phyloP scores from a whole-genome alignment of 176 grass and related monocot species.

The Zea mays region Zm-B73-REFERENCE-NAM-5.0 NC_050103.1:14991501-14992000 shows the following conservation, averaged over 20 bases:
- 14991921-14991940: neutral
- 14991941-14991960: neutral
- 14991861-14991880: neutral
- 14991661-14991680: neutral
- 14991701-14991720: neutral
- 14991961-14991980: neutral
- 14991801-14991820: conserved; percentile 30
- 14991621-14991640: conserved; percentile 15
- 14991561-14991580: neutral
- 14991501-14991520: neutral
- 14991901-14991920: neutral
- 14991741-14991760: neutral
- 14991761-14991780: conserved; percentile 23
- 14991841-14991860: conserved; percentile 45
- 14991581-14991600: conserved; percentile 1
- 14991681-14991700: neutral
- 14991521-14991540: neutral
- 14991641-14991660: neutral
- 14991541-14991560: no score
- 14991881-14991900: neutral
- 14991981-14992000: neutral
- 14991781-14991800: conserved; percentile 33
- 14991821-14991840: conserved; percentile 44
- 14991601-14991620: neutral
- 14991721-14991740: neutral